Conservation (phyloP, 768 basidiomycete species). For the Exsudoporus frostii region DNA sequence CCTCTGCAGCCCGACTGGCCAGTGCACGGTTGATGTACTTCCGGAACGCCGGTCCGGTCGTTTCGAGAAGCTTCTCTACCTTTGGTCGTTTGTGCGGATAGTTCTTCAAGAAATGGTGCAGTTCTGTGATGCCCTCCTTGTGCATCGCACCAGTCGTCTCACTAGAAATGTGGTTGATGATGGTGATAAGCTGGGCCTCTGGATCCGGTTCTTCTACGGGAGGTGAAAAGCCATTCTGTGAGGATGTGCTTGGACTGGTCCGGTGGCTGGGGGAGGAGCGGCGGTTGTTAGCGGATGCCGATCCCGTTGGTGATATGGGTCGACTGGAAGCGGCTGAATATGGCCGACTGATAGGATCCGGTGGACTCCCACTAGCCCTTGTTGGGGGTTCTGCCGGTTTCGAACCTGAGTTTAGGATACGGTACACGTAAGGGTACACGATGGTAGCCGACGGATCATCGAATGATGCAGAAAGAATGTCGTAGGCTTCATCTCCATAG, state of each 20-base stretch:
- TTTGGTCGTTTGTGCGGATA: slow-evolving; percentile 80
- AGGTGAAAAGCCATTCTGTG: slow-evolving; percentile 51
- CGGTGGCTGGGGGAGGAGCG: slow-evolving; percentile 60
- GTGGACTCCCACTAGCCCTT: slow-evolving; percentile 24
- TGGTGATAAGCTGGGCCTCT: slow-evolving; percentile 75
- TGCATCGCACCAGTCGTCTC: slow-evolving; percentile 87
- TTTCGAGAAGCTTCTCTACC: slow-evolving; percentile 85
- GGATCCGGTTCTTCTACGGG: slow-evolving; percentile 82
- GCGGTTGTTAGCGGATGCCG: slow-evolving; percentile 50
- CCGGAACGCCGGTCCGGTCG: slow-evolving; percentile 85
- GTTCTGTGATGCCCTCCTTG: slow-evolving; percentile 91
- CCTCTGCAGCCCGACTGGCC: slow-evolving; percentile 84
- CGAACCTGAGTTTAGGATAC: slow-evolving; percentile 74
- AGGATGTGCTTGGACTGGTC: slow-evolving; percentile 68
- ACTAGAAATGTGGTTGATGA: slow-evolving; percentile 84
- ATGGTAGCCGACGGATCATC: slow-evolving; percentile 98
- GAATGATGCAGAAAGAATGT: slow-evolving; percentile 84
- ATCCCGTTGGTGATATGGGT: slow-evolving; percentile 69
- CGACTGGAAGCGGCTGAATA: slow-evolving; percentile 62
- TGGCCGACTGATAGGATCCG: slow-evolving; percentile 42
- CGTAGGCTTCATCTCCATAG: slow-evolving; percentile 87
- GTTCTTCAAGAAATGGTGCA: slow-evolving; percentile 90
- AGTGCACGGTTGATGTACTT: slow-evolving; percentile 89
- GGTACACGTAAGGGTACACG: slow-evolving; percentile 92
- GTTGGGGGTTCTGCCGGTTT: slow-evolving; percentile 37